These are phyloP conservation scores for Camellia japonica DNA, from an alignment of 148 eudicot genomes.

Conservation along the genomic window DNA sequence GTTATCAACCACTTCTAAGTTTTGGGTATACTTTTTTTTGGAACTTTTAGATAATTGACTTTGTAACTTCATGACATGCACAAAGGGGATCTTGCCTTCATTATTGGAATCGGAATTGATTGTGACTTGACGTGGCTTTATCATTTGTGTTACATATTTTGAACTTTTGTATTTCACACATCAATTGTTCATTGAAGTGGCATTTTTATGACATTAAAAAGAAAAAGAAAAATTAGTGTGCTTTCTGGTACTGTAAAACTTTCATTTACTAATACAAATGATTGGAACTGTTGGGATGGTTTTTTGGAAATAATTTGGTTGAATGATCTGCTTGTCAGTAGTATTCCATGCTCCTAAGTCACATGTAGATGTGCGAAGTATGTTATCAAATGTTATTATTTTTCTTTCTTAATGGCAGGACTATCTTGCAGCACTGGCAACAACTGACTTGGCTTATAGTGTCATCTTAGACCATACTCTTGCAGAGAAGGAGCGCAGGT, in stretches of 20 bases:
- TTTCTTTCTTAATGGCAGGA: constrained; percentile 58
- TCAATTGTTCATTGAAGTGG: not conserved
- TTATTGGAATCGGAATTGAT: not conserved
- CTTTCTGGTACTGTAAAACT: not conserved
- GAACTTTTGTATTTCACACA: not conserved
- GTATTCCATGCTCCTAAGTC: not conserved
- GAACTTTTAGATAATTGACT: not conserved
- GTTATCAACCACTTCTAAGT: not conserved
- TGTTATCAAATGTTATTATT: constrained; percentile 12
- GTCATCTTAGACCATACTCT: constrained; percentile 89
- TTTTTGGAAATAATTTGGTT: not conserved
- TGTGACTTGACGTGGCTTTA: not conserved
- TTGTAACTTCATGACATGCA: not conserved
- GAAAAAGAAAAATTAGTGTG: not conserved
- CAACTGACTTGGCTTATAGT: constrained; percentile 86
- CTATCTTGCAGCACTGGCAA: constrained; percentile 70
- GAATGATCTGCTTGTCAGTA: constrained; percentile 5
- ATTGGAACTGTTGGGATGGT: not conserved
- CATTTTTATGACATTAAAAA: not conserved
- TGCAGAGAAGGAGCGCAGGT: constrained; percentile 99
- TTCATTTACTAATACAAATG: not conserved
- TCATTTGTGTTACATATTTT: not conserved
- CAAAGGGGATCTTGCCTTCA: not conserved
- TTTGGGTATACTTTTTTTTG: not conserved
- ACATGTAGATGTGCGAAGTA: not conserved